phyloP scores from a whole-genome alignment of 495 filamentous ascomycete genomes.

The Hypoxylon trugodes region DNA sequence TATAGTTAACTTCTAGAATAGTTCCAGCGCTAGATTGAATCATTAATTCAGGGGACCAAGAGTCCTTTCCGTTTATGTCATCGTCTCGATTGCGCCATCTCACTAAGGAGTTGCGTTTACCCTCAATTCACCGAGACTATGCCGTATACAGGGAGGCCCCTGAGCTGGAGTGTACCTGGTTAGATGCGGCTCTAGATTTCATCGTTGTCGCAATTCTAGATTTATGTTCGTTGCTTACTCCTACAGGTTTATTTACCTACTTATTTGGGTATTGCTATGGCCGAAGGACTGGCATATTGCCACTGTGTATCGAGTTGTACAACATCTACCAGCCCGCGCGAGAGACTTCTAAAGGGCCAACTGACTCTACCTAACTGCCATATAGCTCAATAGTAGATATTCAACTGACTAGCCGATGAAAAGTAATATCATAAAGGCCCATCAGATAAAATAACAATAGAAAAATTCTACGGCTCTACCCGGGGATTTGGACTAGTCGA shows the following conservation, averaged over 20 bases:
- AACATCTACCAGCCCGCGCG: background rate
- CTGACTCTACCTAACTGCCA: background rate
- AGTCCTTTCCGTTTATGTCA: background rate
- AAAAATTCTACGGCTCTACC: slow-evolving; percentile 3
- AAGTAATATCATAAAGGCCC: background rate
- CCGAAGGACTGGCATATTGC: too few species aligned
- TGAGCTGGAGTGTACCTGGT: slow-evolving; percentile 1
- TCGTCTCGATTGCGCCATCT: slow-evolving; percentile 28
- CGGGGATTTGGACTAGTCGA: slow-evolving; percentile 7
- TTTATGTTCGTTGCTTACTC: background rate
- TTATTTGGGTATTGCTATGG: too few species aligned
- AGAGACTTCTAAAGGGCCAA: background rate
- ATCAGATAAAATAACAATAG: background rate
- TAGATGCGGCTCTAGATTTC: slow-evolving; percentile 24
- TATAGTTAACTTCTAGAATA: too few species aligned
- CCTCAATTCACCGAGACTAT: slow-evolving; percentile 27
- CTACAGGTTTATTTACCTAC: background rate
- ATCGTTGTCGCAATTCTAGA: background rate
- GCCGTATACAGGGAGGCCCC: slow-evolving; percentile 14
- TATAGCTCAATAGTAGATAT: background rate
- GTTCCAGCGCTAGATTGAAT: slow-evolving; percentile 17
- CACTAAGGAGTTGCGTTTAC: slow-evolving; percentile 20
- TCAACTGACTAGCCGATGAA: background rate
- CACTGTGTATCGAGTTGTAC: background rate
- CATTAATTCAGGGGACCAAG: background rate